Conservation (phyloP, 2,329 filamentous ascomycete genomes). For the Fusarium phyllophilum region DNA sequence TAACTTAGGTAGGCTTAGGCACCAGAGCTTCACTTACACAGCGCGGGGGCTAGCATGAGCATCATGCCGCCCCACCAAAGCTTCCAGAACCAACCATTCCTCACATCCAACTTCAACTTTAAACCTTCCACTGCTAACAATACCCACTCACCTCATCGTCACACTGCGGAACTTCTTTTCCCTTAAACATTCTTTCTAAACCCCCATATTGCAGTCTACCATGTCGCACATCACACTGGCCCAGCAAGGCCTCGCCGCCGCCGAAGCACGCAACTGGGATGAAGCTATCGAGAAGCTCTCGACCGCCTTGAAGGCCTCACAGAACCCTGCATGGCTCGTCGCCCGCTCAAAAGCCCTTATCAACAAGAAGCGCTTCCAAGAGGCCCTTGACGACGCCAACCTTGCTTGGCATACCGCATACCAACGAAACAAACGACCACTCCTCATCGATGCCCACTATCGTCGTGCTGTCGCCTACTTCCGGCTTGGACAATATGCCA, state of each 20-base stretch:
- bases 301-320: conserved; percentile 70
- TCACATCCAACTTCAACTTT: neutral
- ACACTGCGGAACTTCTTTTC: neutral
- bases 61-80: conserved; percentile 45
- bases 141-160: neutral
- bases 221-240: conserved; percentile 66
- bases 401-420: conserved; percentile 69
- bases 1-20: neutral
- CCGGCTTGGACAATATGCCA: conserved; percentile 75
- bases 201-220: neutral
- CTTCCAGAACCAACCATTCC: conserved; percentile 47
- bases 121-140: neutral
- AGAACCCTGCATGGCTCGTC: conserved; percentile 81
- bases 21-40: neutral
- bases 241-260: conserved; percentile 71
- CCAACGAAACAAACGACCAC: conserved; percentile 76
- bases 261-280: conserved; percentile 70
- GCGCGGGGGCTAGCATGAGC: neutral
- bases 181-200: neutral
- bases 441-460: conserved; percentile 84
- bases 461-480: conserved; percentile 80
- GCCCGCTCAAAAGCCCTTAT: conserved; percentile 83
- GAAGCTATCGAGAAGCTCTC: conserved; percentile 76
- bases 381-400: conserved; percentile 77
- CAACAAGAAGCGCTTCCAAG: conserved; percentile 67